These are phyloP conservation scores for Clavispora carvajalis DNA, from an alignment of 805 yeast species.

Conservation along the genomic window DNA sequence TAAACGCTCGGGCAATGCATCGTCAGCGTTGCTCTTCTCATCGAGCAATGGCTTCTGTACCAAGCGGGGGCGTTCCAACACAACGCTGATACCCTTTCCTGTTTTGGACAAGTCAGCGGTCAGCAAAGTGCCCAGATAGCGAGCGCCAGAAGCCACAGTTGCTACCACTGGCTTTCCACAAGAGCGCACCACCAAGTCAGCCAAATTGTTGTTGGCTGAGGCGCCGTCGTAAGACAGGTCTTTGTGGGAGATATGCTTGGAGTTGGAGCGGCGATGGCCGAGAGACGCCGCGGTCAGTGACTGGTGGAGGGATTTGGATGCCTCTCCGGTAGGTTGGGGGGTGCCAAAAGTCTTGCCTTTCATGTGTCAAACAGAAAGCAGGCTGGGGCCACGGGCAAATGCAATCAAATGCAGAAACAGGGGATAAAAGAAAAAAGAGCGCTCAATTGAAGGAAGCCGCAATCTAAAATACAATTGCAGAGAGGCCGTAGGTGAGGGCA, in stretches of 20 bases:
- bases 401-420: background rate
- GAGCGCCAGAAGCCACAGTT: conserved; percentile 58
- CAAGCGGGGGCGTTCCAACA: conserved; percentile 47
- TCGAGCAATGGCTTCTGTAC: conserved; percentile 19
- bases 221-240: conserved; percentile 6
- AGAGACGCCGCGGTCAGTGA: conserved; percentile 1
- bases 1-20: conserved; percentile 40
- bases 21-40: conserved; percentile 23
- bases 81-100: conserved; percentile 47
- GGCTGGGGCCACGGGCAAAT: background rate
- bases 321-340: background rate
- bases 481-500: background rate
- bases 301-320: background rate
- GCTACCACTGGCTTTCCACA: conserved; percentile 52
- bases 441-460: background rate
- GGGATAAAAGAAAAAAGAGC: background rate
- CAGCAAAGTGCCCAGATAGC: conserved; percentile 53
- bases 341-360: background rate
- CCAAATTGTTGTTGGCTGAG: background rate
- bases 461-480: background rate
- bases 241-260: conserved; percentile 11
- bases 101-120: conserved; percentile 37
- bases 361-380: conserved; percentile 1
- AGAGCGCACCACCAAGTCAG: conserved; percentile 12
- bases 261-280: conserved; percentile 23